Conservation (phyloP, 805 yeast genomes). For the Wickerhamiella shivajii region DNA sequence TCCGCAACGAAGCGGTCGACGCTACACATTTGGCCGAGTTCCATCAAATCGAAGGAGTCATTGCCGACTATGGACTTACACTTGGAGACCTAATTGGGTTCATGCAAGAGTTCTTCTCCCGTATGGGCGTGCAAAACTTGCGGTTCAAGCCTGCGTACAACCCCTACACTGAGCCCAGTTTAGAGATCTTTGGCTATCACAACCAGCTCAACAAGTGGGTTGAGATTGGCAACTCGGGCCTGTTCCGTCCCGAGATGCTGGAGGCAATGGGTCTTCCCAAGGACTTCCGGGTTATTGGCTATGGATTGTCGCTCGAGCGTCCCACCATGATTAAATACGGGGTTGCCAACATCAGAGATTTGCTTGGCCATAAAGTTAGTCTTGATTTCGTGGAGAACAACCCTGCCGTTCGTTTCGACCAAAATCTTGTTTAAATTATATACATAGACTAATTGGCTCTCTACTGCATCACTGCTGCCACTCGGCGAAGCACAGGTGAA, state of each 20-base stretch:
- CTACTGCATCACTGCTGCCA: too few relatives aligned
- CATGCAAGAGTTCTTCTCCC: slow-evolving; percentile 92
- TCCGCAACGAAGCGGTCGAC: slow-evolving; percentile 99
- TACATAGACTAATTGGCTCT: too few relatives aligned
- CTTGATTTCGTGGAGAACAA: slow-evolving; percentile 88
- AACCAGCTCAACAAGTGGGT: slow-evolving; percentile 93
- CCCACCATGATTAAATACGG: slow-evolving; percentile 99
- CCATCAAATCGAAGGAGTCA: slow-evolving; percentile 98
- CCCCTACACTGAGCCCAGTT: slow-evolving; percentile 97
- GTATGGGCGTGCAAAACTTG: slow-evolving; percentile 92
- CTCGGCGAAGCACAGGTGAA: too few relatives aligned
- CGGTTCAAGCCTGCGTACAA: slow-evolving; percentile 98
- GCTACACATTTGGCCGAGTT: slow-evolving; percentile 98
- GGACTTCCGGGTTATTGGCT: slow-evolving; percentile 86
- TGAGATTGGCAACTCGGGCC: slow-evolving; percentile 98
- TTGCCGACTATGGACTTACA: slow-evolving; percentile 90
- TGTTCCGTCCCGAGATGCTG: slow-evolving; percentile 99
- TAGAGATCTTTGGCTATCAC: slow-evolving; percentile 96
- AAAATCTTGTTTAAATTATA: slow-evolving; percentile 32
- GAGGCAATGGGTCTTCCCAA: slow-evolving; percentile 96
- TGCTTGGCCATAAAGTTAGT: slow-evolving; percentile 92
- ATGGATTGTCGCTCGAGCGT: slow-evolving; percentile 94
- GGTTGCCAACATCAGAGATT: slow-evolving; percentile 88
- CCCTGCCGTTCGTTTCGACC: slow-evolving; percentile 96
- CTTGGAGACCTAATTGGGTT: slow-evolving; percentile 94